Evolutionary conservation across 345 rosid genomes (phyloP), one percentile per base, ranked within the genome.

Genomic region (Balakata baccata): DNA sequence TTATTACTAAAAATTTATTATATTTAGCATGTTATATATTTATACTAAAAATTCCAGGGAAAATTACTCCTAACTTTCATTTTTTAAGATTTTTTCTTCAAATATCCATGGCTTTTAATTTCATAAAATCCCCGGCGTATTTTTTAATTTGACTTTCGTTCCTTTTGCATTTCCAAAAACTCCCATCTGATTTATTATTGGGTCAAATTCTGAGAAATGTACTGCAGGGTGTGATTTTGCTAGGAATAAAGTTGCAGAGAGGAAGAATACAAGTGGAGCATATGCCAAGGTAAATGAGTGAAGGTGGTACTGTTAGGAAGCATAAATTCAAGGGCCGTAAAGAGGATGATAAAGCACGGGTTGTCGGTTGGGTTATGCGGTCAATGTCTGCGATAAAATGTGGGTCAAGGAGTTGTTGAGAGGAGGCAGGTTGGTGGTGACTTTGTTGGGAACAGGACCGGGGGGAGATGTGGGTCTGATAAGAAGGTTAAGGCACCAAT

Each of bases 361-460:
- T 75, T 59, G 70, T 77, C 29, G 77, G 78, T 11, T 81, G 86
- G 79, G 87, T 84, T 74, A 80, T 93, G 47, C 82, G 90, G 46
- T 86, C 92, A 1, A 72, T 81, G 64, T 62, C 76, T 70, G 85
- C 75, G 62, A 43, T 61, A 50, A 74, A 80, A 61, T 69, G 74
- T 38, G n/a, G 71, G 65, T 66, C 51, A 16, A 63, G 71, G 25
- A 49, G 53, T 34, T 22, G 57, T 60, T 73, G 68, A 68, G 38
- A 39, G n/a, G 71, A 29, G 17, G 16, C 66, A 72, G 51, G n/a
- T 38, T 9, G 53, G 51, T 58, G 65, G 13, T 80, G 57, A 0
- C 52, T 62, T 1, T 60, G 63, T 34, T 66, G 57, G 71, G 57
- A 73, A 63, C 69, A 68, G 60, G 71, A 64, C 54, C 45, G 43